phyloP scores from a whole-genome alignment of 495 filamentous ascomycete species.

The Friedmanniomyces endolithicus region DNA sequence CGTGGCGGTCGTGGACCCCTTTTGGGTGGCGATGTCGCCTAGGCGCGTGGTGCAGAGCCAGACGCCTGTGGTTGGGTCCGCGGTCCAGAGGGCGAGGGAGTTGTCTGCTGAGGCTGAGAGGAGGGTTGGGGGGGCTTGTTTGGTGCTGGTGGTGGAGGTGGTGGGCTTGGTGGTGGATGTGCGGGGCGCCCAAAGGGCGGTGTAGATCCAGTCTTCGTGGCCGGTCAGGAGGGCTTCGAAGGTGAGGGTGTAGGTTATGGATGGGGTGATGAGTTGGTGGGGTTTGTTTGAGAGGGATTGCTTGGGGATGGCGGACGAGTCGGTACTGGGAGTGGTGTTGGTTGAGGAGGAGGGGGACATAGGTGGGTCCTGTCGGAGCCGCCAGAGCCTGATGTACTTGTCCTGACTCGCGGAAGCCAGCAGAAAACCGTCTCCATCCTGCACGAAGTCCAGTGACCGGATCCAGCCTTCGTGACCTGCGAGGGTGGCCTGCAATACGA shows the following conservation, averaged over 20 bases:
- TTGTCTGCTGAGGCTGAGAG: slow-evolving; percentile 92
- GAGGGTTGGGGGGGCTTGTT: slow-evolving; percentile 51
- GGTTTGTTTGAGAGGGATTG: slow-evolving; percentile 73
- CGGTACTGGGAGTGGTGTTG: slow-evolving; percentile 22
- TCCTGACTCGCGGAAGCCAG: slow-evolving; percentile 93
- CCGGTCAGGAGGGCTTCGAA: slow-evolving; percentile 92
- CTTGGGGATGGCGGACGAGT: slow-evolving; percentile 37
- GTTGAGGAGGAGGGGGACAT: not conserved
- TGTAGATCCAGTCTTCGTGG: slow-evolving; percentile 98
- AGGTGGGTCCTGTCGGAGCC: slow-evolving; percentile 51
- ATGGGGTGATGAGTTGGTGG: slow-evolving; percentile 51
- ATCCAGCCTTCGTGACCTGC: slow-evolving; percentile 94
- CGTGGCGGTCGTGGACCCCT: slow-evolving; percentile 89
- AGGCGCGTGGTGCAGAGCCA: slow-evolving; percentile 78
- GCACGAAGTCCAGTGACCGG: slow-evolving; percentile 63
- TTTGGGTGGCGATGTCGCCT: slow-evolving; percentile 84
- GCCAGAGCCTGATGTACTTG: slow-evolving; percentile 92
- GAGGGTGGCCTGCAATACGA: slow-evolving; percentile 65
- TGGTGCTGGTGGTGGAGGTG: not conserved
- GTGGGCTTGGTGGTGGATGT: slow-evolving; percentile 23
- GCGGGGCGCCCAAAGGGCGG: slow-evolving; percentile 55
- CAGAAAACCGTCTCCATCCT: slow-evolving; percentile 51
- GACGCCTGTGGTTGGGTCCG: slow-evolving; percentile 68
- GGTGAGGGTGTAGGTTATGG: slow-evolving; percentile 59
- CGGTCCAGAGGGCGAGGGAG: slow-evolving; percentile 82